A percentile compares a stretch with the other conserved stretches of the same genome.
Evolutionary conservation across 176 grass and related monocot species (phyloP).

Genomic region (Avena atlantica): DNA sequence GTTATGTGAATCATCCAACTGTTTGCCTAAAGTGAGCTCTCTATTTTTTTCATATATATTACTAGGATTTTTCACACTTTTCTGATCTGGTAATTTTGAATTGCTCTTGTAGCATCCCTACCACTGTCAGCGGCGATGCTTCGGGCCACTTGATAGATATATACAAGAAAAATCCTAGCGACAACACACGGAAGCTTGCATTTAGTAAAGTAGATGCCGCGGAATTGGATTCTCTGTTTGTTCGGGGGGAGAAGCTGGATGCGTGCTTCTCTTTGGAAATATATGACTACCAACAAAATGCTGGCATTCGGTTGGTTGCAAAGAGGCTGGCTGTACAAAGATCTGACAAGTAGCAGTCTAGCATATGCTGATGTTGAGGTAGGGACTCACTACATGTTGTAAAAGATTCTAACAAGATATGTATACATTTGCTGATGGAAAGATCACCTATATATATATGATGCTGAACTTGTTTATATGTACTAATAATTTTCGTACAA

Average conservation of each 20-base stretch:
- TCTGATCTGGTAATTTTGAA: conserved; percentile 30
- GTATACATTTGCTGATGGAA: conserved; percentile 28
- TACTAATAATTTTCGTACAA: no score
- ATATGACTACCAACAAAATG: no score
- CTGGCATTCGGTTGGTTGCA: conserved; percentile 63
- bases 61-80: neutral
- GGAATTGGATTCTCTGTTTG: conserved; percentile 65
- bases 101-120: no score
- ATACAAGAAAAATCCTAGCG: conserved; percentile 60
- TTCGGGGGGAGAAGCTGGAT: conserved; percentile 59
- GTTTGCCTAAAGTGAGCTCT: conserved; percentile 73
- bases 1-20: conserved; percentile 56
- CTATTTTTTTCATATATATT: conserved; percentile 14
- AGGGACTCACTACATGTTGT: conserved; percentile 19
- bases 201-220: conserved; percentile 64
- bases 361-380: conserved; percentile 36
- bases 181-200: conserved; percentile 73
- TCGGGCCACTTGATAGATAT: conserved; percentile 68
- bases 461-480: neutral
- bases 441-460: neutral
- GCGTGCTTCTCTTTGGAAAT: conserved; percentile 49
- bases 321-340: conserved; percentile 71
- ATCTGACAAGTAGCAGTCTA: neutral
- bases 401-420: neutral
- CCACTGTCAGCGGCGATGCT: conserved; percentile 30